Evolutionary conservation across 441 rosid species (phyloP), one percentile per base, ranked within the genome.

Genomic region (Eutrema salsugineum): DNA sequence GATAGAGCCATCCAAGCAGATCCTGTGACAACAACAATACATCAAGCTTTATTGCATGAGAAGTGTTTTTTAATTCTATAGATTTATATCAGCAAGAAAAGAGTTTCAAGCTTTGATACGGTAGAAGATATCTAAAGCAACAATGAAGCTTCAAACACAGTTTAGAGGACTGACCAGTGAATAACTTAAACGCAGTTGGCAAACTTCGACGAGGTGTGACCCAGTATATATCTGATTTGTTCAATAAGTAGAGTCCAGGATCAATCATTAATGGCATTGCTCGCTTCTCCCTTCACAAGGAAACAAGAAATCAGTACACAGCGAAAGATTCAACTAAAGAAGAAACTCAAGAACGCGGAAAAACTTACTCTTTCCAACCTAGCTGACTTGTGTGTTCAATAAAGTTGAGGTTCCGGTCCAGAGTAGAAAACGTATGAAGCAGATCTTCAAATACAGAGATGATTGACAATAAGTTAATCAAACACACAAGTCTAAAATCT

Each of bases 1-100:
- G 96, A 87, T 10, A 95, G 92, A 61, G 88, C 89, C 91, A 91
- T 95, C 99, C 99, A 95, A 15, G 99, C 98, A 3, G 99, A 95
- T 68, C 99, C 99, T 95, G 87, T 70, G 66, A 67, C 54, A 51
- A 3, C 75, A 78, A 5, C 63, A 76, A 35, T 8, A 33, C 7
- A 6, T 20, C 63, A 40, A 61, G 27, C 40, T 49, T 36, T 17
- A 66, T 15, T 38, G n/a, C 4, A 5, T n/a, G 19, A 8, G 15
- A 22, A 36, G 19, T 32, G 22, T 55, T 55, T 12, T 12, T 15
- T 40, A 28, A 4, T 47, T 5, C 17, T 32, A 32, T 2, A 15
- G 57, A 49, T 49, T 11, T 17, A 30, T 11, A 47, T 16, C 19
- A 46, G 11, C 68, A 65, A 44, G 10, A 68, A 19, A 12, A 42